Conservation (phyloP, 306 rosid genomes). For the Fragaria ananassa region DNA sequence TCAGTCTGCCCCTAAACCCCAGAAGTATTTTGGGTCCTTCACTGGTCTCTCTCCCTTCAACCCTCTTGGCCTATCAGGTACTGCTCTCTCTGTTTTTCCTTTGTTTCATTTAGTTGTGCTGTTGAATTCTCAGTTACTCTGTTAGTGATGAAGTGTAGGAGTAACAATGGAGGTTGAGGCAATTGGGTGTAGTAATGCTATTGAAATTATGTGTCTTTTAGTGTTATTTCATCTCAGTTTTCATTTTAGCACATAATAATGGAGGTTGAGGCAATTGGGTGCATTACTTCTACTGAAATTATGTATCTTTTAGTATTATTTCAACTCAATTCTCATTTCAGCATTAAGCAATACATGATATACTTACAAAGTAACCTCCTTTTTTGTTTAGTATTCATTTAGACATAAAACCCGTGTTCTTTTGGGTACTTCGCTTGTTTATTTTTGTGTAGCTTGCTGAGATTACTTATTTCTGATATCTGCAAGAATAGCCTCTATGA, state of each 20-base stretch:
- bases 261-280: constrained; percentile 5
- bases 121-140: not conserved
- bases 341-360: not conserved
- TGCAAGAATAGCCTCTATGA: not conserved
- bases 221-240: not conserved
- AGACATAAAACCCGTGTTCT: not conserved
- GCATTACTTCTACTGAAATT: not conserved
- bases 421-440: not conserved
- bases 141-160: not conserved
- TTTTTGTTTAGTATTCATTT: not conserved
- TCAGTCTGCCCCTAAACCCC: constrained; percentile 33
- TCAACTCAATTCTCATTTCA: not conserved
- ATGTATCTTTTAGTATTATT: not conserved
- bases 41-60: constrained; percentile 55
- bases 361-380: not conserved
- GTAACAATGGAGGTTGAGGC: not conserved
- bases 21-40: constrained; percentile 43
- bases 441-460: not conserved
- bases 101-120: not conserved
- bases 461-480: not conserved
- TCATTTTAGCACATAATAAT: not conserved
- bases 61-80: constrained; percentile 54
- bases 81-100: not conserved
- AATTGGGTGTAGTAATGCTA: not conserved
- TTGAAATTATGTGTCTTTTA: not conserved